These are phyloP conservation scores for Arctium minus DNA, from an alignment of 129 eudicot species.

Conservation along the genomic window DNA sequence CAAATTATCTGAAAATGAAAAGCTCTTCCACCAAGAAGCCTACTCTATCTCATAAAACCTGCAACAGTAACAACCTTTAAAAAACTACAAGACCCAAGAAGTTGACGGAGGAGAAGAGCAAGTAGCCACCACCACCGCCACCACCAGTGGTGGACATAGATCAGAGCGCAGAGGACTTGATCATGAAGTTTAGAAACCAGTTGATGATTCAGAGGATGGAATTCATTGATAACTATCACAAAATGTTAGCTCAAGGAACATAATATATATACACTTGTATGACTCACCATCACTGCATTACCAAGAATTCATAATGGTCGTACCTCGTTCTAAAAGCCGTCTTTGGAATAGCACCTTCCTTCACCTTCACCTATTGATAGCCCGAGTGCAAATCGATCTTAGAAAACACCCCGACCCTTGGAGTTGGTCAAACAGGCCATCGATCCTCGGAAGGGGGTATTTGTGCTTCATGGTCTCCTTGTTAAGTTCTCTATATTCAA, in stretches of 20 bases:
- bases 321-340: too few relatives aligned
- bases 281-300: too few relatives aligned
- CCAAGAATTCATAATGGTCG: too few relatives aligned
- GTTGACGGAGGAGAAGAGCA: slow-evolving; percentile 13
- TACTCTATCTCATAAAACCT: not conserved
- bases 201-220: slow-evolving; percentile 69
- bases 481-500: too few relatives aligned
- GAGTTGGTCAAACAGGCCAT: too few relatives aligned
- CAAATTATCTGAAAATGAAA: slow-evolving; percentile 6
- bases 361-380: too few relatives aligned
- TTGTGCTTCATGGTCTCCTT: too few relatives aligned
- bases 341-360: too few relatives aligned
- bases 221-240: slow-evolving; percentile 67
- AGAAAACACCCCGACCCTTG: too few relatives aligned
- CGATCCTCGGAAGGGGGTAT: too few relatives aligned
- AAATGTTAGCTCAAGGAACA: slow-evolving; percentile 63
- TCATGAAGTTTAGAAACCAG: slow-evolving; percentile 70
- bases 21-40: not conserved
- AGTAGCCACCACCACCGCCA: not conserved
- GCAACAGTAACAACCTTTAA: not conserved
- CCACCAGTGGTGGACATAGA: slow-evolving; percentile 39
- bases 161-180: slow-evolving; percentile 72
- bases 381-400: too few relatives aligned
- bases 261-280: not conserved
- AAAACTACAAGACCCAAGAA: slow-evolving; percentile 1